phyloP scores from a whole-genome alignment of 2,329 filamentous ascomycete species.

The Tolypocladium nubicola region DNA sequence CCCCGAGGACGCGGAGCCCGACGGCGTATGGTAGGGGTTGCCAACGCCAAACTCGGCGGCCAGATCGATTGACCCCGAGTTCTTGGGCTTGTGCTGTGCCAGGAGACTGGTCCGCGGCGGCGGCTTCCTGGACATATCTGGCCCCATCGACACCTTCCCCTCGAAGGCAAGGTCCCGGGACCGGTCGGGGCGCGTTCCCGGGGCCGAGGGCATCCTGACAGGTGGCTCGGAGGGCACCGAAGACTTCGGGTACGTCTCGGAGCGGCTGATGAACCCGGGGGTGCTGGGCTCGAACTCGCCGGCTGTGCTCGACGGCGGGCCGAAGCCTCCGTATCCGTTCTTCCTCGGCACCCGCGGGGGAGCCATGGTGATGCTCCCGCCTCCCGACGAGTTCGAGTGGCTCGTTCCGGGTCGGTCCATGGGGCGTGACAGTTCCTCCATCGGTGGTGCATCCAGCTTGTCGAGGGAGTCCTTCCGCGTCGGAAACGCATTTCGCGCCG shows the following conservation, averaged over 20 bases:
- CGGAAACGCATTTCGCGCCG: slow-evolving; percentile 22
- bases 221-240: slow-evolving; percentile 25
- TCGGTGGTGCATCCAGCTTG: slow-evolving; percentile 4
- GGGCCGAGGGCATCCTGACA: slow-evolving; percentile 35
- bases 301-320: slow-evolving; percentile 29
- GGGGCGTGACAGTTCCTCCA: slow-evolving; percentile 1
- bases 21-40: slow-evolving; percentile 54
- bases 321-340: slow-evolving; percentile 49
- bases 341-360: slow-evolving; percentile 32
- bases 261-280: slow-evolving; percentile 29
- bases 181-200: slow-evolving; percentile 30
- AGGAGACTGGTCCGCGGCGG: slow-evolving; percentile 41
- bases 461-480: slow-evolving; percentile 17
- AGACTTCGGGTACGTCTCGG: slow-evolving; percentile 42
- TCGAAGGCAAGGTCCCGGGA: slow-evolving; percentile 16
- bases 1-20: slow-evolving; percentile 55
- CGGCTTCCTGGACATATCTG: slow-evolving; percentile 40
- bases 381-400: slow-evolving; percentile 7
- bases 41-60: slow-evolving; percentile 49
- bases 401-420: slow-evolving; percentile 7
- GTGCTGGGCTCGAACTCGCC: slow-evolving; percentile 26
- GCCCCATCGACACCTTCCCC: slow-evolving; percentile 32
- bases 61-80: slow-evolving; percentile 38
- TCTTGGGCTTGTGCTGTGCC: slow-evolving; percentile 25
- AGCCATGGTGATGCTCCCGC: slow-evolving; percentile 16